Base-by-base conservation (phyloP, 495 filamentous ascomycete genomes). In the Tetracladium setigerum region DNA sequence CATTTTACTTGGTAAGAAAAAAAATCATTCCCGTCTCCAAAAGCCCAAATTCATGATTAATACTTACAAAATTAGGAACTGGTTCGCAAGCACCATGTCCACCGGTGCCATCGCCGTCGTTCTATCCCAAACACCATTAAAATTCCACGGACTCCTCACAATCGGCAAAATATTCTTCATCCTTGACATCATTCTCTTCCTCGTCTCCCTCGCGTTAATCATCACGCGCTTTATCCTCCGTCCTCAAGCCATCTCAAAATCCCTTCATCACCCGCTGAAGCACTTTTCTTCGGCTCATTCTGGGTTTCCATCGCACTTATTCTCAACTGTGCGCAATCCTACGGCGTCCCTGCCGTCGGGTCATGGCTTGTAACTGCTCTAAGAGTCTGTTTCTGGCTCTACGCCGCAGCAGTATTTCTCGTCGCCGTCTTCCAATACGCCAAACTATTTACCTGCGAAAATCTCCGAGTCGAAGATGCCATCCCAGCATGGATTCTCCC, bases 281-380 rank as follows among this genome's bases (percentile, higher is more conserved):
- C 77, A 3, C 71, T 86, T 16, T 86, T 85, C 68, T 69, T 86
- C 40, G 69, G 76, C 15, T 79, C 80, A 8, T 79, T 84, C 53
- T 82, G 76, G 54, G 71, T 87, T 6, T 79, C 78, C 5, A 46
- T 83, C 10, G 75, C 79, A 13, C 78, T 78, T 18, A 72, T 85
- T 43, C 67, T 86, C 31, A 66, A 68, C 12, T 74, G 77, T 16
- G 70, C 79, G 3, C 72, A 77, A 33, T 61, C 63, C 13, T 86
- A 84, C 60, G 79, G 77, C 42, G 65, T 82, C 27, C 62, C 69
- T 49, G 52, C 65, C 5, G 15, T 16, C 1, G 48, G 48, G 14
- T 41, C 49, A 12, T 65, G 65, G 65, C 61, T 79, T 14, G 55
- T 66, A 27, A 57, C 52, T 11, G 65, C 64, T 24, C 51, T 77